Evolutionary conservation across 345 rosid species (phyloP).

Genomic region (Brassica cretica): DNA sequence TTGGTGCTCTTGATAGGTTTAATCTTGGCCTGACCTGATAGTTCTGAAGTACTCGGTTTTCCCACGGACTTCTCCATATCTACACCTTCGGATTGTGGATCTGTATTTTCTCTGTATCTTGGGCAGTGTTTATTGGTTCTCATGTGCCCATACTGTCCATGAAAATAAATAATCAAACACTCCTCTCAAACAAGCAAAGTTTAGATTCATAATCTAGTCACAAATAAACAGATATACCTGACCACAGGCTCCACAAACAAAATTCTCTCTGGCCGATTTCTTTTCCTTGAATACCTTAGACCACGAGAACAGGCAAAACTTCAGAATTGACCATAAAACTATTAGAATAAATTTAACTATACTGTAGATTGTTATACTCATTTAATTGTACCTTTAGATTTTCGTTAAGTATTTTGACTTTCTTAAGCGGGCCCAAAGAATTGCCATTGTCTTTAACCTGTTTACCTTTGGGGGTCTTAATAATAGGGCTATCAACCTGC

Average conservation of each 20-base stretch:
- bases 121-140: constrained; percentile 99
- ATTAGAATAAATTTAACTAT: constrained; percentile 8
- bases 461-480: constrained; percentile 62
- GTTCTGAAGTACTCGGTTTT: constrained; percentile 56
- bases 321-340: constrained; percentile 15
- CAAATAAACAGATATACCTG: constrained; percentile 53
- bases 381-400: constrained; percentile 58
- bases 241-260: constrained; percentile 95
- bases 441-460: constrained; percentile 48
- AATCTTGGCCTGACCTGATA: constrained; percentile 53
- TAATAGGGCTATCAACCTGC: constrained; percentile 61
- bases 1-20: constrained; percentile 61
- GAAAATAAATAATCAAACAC: constrained; percentile 28
- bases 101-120: constrained; percentile 81
- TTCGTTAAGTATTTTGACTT: constrained; percentile 79
- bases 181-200: constrained; percentile 3
- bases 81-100: constrained; percentile 50
- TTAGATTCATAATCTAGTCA: constrained; percentile 18
- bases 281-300: constrained; percentile 71
- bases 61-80: constrained; percentile 60
- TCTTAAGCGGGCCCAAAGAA: constrained; percentile 44
- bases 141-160: constrained; percentile 93
- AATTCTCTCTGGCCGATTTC: constrained; percentile 93
- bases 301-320: constrained; percentile 11
- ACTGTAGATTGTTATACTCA: not conserved